Percentiles rank a stretch among this genome's conserved stretches.
Evolutionary conservation across 768 basidiomycete genomes (phyloP).

Genomic region (Rhodotorula graminis): DNA sequence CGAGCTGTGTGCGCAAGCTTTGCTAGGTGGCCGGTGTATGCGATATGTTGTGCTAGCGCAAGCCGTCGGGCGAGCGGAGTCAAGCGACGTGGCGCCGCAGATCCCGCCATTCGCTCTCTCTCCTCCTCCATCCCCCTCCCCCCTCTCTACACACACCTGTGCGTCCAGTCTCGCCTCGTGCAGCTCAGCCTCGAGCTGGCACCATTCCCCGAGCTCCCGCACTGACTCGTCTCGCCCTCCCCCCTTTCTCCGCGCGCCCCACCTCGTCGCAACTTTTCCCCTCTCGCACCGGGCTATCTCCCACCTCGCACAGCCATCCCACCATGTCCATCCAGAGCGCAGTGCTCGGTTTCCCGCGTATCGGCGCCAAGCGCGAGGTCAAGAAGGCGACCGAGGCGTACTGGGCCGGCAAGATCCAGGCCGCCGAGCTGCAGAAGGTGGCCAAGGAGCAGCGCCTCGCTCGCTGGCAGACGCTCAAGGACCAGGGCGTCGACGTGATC

Average conservation of each 20-base stretch:
- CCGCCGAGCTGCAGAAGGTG: constrained; percentile 77
- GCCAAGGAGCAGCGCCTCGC: constrained; percentile 81
- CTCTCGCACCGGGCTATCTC: neutral
- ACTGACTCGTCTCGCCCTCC: neutral
- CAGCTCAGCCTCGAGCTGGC: neutral
- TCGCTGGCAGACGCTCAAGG: constrained; percentile 81
- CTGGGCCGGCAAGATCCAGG: constrained; percentile 88
- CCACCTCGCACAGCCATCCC: neutral
- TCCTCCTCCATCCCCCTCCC: no score
- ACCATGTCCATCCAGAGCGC: constrained; percentile 53
- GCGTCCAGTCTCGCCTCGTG: neutral
- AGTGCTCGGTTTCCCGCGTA: constrained; percentile 88
- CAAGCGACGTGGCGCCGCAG: neutral
- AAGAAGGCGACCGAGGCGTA: constrained; percentile 95
- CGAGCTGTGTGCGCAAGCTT: no score
- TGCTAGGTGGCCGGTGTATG: no score
- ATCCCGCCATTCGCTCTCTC: neutral
- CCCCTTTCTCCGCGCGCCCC: neutral
- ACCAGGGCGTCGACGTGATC: constrained; percentile 77
- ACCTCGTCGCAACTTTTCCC: neutral
- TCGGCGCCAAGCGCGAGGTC: constrained; percentile 55
- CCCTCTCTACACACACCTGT: neutral
- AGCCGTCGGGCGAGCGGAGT: neutral
- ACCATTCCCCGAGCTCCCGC: no score
- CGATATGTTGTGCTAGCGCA: no score